Evolutionary conservation across 2,329 filamentous ascomycete genomes (phyloP).

Genomic region (Arthrinium puccinioides): DNA sequence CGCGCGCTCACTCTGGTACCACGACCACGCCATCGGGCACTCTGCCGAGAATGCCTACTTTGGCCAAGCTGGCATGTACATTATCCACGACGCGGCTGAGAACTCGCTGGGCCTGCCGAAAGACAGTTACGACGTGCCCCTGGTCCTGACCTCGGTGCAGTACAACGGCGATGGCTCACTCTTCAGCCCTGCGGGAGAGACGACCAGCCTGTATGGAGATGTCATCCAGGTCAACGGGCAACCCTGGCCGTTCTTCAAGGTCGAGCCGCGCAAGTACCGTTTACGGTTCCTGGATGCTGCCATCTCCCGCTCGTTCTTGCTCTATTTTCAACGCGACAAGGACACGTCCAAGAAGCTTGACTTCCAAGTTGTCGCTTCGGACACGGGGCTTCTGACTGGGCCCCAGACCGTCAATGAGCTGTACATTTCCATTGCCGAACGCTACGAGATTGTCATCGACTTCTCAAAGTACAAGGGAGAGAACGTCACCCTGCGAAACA

Average conservation of each 20-base stretch:
- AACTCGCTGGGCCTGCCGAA: constrained; percentile 39
- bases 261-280: constrained; percentile 55
- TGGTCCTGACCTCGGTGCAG: constrained; percentile 41
- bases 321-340: constrained; percentile 34
- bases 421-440: constrained; percentile 46
- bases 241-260: constrained; percentile 50
- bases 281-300: constrained; percentile 45
- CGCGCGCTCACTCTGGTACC: constrained; percentile 50
- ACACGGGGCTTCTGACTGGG: constrained; percentile 40
- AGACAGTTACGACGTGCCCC: constrained; percentile 44
- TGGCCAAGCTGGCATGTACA: constrained; percentile 49
- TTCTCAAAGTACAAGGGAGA: constrained; percentile 41
- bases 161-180: constrained; percentile 45
- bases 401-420: constrained; percentile 34
- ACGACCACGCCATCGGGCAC: constrained; percentile 34
- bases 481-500: constrained; percentile 33
- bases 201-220: constrained; percentile 45
- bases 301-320: constrained; percentile 36
- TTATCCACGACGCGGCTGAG: constrained; percentile 43
- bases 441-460: constrained; percentile 51
- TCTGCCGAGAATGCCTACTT: constrained; percentile 51
- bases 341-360: constrained; percentile 24
- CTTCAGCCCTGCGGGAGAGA: constrained; percentile 34
- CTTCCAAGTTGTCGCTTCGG: constrained; percentile 47
- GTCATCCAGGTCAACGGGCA: constrained; percentile 51